phyloP scores from a whole-genome alignment of 2,329 filamentous ascomycete genomes.

The Magnaporthiopsis incrustans region DNA sequence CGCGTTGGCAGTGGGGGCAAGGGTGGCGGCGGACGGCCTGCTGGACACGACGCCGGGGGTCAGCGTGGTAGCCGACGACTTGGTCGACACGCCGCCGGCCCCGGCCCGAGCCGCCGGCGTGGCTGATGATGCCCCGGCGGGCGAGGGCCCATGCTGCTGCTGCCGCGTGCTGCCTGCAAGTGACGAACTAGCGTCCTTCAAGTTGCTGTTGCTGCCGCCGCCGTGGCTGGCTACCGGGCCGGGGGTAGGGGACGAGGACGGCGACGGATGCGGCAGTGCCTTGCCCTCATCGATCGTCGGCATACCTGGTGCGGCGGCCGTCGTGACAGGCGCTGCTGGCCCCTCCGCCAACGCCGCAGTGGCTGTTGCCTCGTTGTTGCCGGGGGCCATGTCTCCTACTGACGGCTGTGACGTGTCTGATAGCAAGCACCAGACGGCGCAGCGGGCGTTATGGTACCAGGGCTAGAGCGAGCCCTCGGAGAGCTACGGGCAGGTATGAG shows the following conservation, averaged over 20 bases:
- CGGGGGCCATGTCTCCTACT: not conserved
- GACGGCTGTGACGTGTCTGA: not conserved
- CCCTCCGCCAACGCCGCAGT: no score
- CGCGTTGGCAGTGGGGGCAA: not conserved
- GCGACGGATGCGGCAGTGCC: not conserved
- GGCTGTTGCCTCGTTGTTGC: not conserved
- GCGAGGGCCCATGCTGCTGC: no score
- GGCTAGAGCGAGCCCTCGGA: not conserved
- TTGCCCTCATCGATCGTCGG: slow-evolving; percentile 8
- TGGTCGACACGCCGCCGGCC: not conserved
- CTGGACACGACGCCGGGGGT: not conserved
- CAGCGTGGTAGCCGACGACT: slow-evolving; percentile 5
- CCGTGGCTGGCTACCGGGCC: no score
- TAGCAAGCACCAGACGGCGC: not conserved
- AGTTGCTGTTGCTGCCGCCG: no score
- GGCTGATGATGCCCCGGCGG: not conserved
- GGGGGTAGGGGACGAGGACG: no score
- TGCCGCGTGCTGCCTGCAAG: no score
- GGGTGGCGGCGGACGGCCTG: not conserved
- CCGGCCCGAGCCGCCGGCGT: not conserved
- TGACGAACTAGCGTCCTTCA: no score
- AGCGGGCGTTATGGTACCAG: not conserved
- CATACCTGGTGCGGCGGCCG: slow-evolving; percentile 1
- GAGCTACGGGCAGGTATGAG: not conserved
- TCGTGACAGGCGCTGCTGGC: not conserved